Percentiles rank a stretch among this genome's conserved stretches.
Conservation (phyloP, 2,329 filamentous ascomycete species). For the Cladosporium phlei region DNA sequence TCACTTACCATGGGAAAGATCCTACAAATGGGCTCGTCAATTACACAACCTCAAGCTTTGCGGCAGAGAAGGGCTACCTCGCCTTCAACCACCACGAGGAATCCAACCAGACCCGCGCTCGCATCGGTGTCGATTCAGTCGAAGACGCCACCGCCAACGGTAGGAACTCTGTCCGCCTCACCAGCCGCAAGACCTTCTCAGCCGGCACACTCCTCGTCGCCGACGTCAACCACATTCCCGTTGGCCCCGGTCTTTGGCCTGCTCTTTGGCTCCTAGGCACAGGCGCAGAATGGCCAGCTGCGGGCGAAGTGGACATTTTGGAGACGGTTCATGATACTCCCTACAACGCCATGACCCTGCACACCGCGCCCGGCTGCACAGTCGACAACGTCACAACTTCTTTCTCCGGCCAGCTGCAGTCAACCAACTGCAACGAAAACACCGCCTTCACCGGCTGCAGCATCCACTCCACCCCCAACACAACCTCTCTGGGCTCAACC, state of each 20-base stretch:
- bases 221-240: constrained; percentile 50
- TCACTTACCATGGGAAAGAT: constrained; percentile 40
- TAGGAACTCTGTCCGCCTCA: constrained; percentile 44
- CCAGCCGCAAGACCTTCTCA: constrained; percentile 44
- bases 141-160: constrained; percentile 34
- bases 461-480: constrained; percentile 28
- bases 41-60: constrained; percentile 22
- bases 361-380: constrained; percentile 42
- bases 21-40: constrained; percentile 39
- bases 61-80: constrained; percentile 35
- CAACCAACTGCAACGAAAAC: constrained; percentile 28
- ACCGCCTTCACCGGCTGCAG: constrained; percentile 40
- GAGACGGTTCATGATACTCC: constrained; percentile 43
- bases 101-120: constrained; percentile 32
- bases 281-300: constrained; percentile 33
- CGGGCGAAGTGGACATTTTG: constrained; percentile 48
- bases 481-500: constrained; percentile 7
- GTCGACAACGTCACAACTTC: constrained; percentile 33
- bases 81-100: constrained; percentile 38
- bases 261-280: constrained; percentile 41
- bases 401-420: constrained; percentile 20
- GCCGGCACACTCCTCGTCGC: constrained; percentile 46
- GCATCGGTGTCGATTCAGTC: constrained; percentile 44
- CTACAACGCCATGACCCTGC: constrained; percentile 44
- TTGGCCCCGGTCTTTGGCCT: constrained; percentile 50